A percentile compares a stretch with the other conserved stretches of the same genome.
Evolutionary conservation across 257 asterid genomes (phyloP).

Genomic region (Penstemon eatonii): DNA sequence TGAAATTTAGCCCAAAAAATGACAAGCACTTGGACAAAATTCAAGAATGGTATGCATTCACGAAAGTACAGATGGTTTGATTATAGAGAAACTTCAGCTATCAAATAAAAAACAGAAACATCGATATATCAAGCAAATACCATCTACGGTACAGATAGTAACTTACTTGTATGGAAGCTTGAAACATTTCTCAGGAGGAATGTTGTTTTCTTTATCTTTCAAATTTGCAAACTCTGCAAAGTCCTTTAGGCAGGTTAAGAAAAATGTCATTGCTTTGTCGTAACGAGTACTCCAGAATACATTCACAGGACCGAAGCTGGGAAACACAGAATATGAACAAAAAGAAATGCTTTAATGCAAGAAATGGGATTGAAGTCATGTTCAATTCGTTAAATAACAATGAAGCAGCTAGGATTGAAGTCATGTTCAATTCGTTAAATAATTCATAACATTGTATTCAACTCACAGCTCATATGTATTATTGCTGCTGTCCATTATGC

Average conservation of each 20-base stretch:
- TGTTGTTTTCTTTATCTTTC: conserved; percentile 85
- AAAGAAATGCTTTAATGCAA: background rate
- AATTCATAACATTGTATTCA: conserved; percentile 10
- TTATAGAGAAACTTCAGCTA: background rate
- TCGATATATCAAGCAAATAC: conserved; percentile 1
- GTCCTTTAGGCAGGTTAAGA: conserved; percentile 89
- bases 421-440: conserved; percentile 11
- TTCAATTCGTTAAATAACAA: too few relatives aligned
- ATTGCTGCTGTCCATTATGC: conserved; percentile 85
- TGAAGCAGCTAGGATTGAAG: background rate
- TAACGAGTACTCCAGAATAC: conserved; percentile 99
- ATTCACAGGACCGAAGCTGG: conserved; percentile 97
- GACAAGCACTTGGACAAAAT: background rate
- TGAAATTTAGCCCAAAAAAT: background rate
- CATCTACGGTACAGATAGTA: background rate
- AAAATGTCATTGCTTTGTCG: conserved; percentile 96
- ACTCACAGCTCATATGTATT: conserved; percentile 92
- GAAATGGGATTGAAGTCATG: conserved; percentile 6
- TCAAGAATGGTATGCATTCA: background rate
- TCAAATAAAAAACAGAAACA: background rate
- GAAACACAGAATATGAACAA: conserved; percentile 16
- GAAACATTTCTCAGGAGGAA: conserved; percentile 81
- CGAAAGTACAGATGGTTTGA: background rate
- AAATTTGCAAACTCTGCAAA: conserved; percentile 92
- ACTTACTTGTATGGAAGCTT: conserved; percentile 97